Evolutionary conservation across 306 rosid species (phyloP), one percentile per base, ranked within the genome.

Genomic region (Trifolium dubium): DNA sequence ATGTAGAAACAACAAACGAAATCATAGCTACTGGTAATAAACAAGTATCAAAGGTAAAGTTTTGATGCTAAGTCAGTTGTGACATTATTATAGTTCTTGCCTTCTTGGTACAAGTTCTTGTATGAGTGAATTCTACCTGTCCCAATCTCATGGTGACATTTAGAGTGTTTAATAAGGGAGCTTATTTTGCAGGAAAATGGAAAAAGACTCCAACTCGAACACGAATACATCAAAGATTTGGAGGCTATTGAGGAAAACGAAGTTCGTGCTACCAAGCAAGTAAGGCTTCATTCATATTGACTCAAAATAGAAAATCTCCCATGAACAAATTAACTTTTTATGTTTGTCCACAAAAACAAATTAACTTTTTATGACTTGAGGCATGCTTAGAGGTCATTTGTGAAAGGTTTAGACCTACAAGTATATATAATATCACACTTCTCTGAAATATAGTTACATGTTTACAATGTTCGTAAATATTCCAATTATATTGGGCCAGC

Each of bases 221-320:
- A 54, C n/a, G 64, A 66, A 8, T 72, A 79, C 65, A 58, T 67
- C 15, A 74, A 58, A 51, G 72, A 69, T 56, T 56, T 76, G 67
- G 81, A 78, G 69, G 64, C 75, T 73, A 44, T 61, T 8, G 82
- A 60, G 53, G 79, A 83, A 37, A 72, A 73, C 11, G 74, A 82
- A 71, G 73, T 75, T 53, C 53, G 69, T 6, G 32, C 59, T 5
- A 70, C 47, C 54, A 68, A 39, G n/a, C 75, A 75, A 32, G 88
- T 79, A 83, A 67, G 74, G 43, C 31, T 65, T 82, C 80, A 47
- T 71, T 67, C 18, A 6, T 37, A 44, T 43, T 43, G 5, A 43
- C 49, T 43, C n/a, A 12, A 11, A 43, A 43, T 43, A 43, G 6
- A 43, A 43, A 3, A 10, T 14, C 11, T 14, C 11, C 49, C n/a